A percentile compares a stretch with the other conserved stretches of the same genome.
Conservation (phyloP, 2,329 filamentous ascomycete species). For the Penicillium rolfsii region DNA sequence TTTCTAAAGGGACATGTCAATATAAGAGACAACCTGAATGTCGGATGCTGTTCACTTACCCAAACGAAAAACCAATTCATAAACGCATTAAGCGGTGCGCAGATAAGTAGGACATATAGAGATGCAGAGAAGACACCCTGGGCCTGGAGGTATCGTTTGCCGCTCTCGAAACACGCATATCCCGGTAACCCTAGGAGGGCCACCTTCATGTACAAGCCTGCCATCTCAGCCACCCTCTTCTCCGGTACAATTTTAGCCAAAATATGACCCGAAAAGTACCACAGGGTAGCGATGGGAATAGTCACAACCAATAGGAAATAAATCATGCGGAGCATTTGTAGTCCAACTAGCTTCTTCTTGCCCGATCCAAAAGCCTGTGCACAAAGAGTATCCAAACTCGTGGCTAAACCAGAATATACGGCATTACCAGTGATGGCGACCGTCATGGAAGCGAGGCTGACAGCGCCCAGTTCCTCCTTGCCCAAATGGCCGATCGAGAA, state of each 20-base stretch:
- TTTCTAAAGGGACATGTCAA: slow-evolving; percentile 35
- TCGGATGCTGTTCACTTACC: slow-evolving; percentile 48
- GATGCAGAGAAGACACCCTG: slow-evolving; percentile 84
- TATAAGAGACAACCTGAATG: neutral
- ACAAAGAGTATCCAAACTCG: slow-evolving; percentile 88
- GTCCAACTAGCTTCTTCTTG: slow-evolving; percentile 81
- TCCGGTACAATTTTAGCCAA: slow-evolving; percentile 72
- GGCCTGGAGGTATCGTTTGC: slow-evolving; percentile 85
- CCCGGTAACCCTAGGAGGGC: slow-evolving; percentile 72
- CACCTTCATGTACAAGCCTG: slow-evolving; percentile 73
- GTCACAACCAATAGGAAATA: slow-evolving; percentile 74
- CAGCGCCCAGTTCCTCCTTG: slow-evolving; percentile 68
- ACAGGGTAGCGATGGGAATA: slow-evolving; percentile 72
- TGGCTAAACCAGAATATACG: slow-evolving; percentile 82
- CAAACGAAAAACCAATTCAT: slow-evolving; percentile 83
- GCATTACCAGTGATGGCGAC: slow-evolving; percentile 78
- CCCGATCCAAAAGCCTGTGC: slow-evolving; percentile 93
- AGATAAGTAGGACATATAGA: slow-evolving; percentile 80
- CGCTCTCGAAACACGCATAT: slow-evolving; percentile 74
- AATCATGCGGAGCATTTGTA: slow-evolving; percentile 81
- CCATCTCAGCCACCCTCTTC: slow-evolving; percentile 68
- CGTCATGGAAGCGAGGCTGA: slow-evolving; percentile 74
- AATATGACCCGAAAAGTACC: slow-evolving; percentile 69
- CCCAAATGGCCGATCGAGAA: slow-evolving; percentile 78
- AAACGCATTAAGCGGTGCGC: slow-evolving; percentile 77